These are phyloP conservation scores for Tolypocladium tropicale DNA, from an alignment of 2,329 filamentous ascomycete genomes.

Conservation along the genomic window DNA sequence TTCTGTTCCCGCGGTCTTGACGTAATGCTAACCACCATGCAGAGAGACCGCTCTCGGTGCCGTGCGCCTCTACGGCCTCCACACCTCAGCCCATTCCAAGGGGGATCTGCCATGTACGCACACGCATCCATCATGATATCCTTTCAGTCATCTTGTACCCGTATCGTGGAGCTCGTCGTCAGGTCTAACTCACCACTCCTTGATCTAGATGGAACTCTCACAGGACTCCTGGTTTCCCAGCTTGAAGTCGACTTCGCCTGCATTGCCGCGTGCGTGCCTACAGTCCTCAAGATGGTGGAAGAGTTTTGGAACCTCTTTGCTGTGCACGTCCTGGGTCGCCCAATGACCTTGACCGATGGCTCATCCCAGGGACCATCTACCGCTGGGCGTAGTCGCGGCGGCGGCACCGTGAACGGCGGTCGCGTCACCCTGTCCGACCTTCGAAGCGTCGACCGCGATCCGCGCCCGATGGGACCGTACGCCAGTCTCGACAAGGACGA, in stretches of 20 bases:
- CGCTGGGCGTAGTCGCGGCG: neutral
- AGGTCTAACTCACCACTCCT: neutral
- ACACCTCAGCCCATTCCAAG: neutral
- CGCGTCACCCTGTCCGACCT: neutral
- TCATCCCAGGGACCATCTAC: neutral
- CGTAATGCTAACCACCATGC: neutral
- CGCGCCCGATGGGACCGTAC: neutral
- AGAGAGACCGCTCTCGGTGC: neutral
- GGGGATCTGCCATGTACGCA: neutral
- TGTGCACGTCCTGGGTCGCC: neutral
- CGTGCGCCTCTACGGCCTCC: neutral
- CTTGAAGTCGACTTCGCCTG: neutral
- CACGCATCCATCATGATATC: neutral
- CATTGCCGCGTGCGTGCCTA: neutral
- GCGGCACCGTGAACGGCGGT: neutral
- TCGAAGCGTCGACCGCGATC: neutral
- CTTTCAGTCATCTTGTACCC: neutral
- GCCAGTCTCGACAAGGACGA: neutral
- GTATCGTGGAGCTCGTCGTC: neutral
- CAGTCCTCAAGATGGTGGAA: neutral
- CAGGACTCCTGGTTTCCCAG: neutral
- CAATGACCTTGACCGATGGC: neutral
- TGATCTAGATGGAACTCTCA: neutral
- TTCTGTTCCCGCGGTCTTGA: neutral
- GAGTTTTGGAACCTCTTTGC: neutral